Base-by-base conservation (phyloP, 2,329 filamentous ascomycete species). In the Annulohypoxylon truncatum region DNA sequence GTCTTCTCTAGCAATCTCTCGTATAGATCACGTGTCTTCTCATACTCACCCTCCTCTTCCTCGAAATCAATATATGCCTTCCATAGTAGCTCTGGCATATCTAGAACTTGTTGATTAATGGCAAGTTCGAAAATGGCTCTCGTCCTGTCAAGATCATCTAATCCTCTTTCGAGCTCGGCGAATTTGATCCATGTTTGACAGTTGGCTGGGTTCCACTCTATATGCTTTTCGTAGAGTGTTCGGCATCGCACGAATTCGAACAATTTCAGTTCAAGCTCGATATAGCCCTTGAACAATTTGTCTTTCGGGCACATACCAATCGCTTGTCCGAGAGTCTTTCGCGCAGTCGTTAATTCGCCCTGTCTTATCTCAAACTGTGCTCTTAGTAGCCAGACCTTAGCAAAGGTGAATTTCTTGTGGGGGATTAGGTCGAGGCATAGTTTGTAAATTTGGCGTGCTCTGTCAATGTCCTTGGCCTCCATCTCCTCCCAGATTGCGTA, bases 51-150 rank as follows among this genome's bases (percentile, higher is more conserved):
- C 79, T 97, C 93, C 74, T 97, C 93, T 77, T 98, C 95, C 80
- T 99, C 96, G 76, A 98, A 98, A 79, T 99, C 96, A 73, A 99
- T 98, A 79, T 97, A 99, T 1, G 94, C 90, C 81, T 98, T 98
- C 96, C 96, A 99, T 1, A 98, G 84, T 54, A 98, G 84, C 81
- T 99, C 96, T 0, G 96, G 96, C 96, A 99, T 99, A 78, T 99
- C 96, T 12, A 99, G 85, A 29, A 89, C 87, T 1, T 90, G 85
- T 78, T 98, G 94, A 51, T 87, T 84, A 66, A 97, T 90, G 2
- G 93, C 95, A 26, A 98, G 85, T 80, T 98, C 95, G 76, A 94
- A 98, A 72, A 99, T 97, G 47, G 92, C 94, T 44, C 96, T 87
- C 13, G 93, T 90, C 28, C 96, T 91, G 18, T 97, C 94, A 2